Evolutionary conservation across 2,329 filamentous ascomycete species (phyloP), one percentile per base, ranked within the genome.

Genomic region (Curvularia verruculosa): DNA sequence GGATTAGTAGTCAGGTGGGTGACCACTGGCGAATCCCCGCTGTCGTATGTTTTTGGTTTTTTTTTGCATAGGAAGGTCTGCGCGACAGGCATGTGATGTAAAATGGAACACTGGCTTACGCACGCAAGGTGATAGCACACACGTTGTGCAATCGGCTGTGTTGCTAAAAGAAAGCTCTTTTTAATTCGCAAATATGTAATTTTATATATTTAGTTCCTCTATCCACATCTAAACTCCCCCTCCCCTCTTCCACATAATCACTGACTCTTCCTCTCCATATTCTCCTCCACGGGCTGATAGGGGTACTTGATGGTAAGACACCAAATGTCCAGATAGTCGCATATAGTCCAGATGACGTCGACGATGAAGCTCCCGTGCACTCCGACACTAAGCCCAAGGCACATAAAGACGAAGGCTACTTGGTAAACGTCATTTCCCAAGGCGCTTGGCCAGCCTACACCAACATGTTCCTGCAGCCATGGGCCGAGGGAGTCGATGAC

Each of bases 361-460:
- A 96, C 90, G 54, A 98, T 92, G 75, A 99, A 99, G 76, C 92
- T 96, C 58, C 92, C 93, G 79, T 99, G 97, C n/a, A 98, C 87
- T 31, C 95, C 95, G 46, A 96, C 76, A 0, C 89, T 90, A 57
- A 91, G 80, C 23, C 95, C 95, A 23, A 98, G 80, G 80, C 93
- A 94, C 72, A 88, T 85, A 78, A 96, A 98, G 74, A 96, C 85
- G 77, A 93, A 96, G 2, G 91, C 90, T 47, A 96, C 89, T 79
- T 97, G 92, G 75, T 96, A 96, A n/a, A 89, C 86, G 49, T 83
- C 89, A 60, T 86, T 81, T 5, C 76, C 76, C 19, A 78, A 59
- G 15, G 77, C 76, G 52, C 74, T 77, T 6, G 76, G 77, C 76
- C 75, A 78, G 5, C 64, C 79, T 64, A 68, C 94, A 9, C 74